These are phyloP conservation scores for Xylaria scruposa DNA, from an alignment of 495 filamentous ascomycete genomes.

Conservation along the genomic window DNA sequence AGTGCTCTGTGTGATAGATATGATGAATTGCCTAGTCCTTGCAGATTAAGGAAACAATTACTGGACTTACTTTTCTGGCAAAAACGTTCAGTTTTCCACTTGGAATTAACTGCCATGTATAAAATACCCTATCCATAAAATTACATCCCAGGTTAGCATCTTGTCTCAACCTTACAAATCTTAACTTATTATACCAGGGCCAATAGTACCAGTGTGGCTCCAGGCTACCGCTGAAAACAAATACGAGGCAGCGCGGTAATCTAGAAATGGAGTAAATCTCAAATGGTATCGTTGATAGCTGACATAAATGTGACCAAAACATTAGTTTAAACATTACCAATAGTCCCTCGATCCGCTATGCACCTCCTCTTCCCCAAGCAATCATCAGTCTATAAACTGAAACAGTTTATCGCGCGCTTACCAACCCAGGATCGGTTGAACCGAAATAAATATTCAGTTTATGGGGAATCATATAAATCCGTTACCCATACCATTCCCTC, in stretches of 20 bases:
- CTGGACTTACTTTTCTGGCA: not conserved
- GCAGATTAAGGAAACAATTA: not conserved
- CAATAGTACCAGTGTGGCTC: not conserved
- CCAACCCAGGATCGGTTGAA: not conserved
- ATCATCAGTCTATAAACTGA: slow-evolving; percentile 7
- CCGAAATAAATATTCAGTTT: not conserved
- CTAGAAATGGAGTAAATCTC: slow-evolving; percentile 17
- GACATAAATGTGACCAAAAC: slow-evolving; percentile 16
- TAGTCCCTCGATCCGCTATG: slow-evolving; percentile 21
- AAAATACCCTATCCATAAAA: not conserved
- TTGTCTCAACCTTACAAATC: not conserved
- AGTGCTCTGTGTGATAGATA: not conserved
- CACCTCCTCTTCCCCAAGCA: slow-evolving; percentile 8
- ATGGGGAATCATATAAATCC: slow-evolving; percentile 31
- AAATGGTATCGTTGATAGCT: slow-evolving; percentile 26
- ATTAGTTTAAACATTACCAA: slow-evolving; percentile 28
- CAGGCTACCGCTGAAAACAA: not conserved
- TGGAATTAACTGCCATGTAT: not conserved
- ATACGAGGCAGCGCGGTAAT: not conserved
- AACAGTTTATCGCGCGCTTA: not conserved
- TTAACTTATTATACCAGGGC: not conserved
- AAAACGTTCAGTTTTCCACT: not conserved
- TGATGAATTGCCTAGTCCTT: not conserved
- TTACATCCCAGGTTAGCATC: not conserved
- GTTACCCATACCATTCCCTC: slow-evolving; percentile 31